These are phyloP conservation scores for Opeltia flavorubescens DNA, from an alignment of 495 filamentous ascomycete species.

Conservation along the genomic window DNA sequence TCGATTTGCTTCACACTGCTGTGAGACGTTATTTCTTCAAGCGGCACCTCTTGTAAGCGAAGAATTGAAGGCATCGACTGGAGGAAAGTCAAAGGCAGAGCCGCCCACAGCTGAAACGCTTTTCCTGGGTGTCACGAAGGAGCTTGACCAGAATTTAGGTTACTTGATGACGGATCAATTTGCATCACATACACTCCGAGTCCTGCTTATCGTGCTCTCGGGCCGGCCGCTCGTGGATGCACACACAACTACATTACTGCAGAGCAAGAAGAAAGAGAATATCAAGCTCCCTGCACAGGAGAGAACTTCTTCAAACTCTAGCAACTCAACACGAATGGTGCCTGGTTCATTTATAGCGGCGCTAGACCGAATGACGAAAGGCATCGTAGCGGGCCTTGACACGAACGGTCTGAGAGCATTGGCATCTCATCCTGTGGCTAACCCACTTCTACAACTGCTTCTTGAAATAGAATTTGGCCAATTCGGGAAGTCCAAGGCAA, in stretches of 20 bases:
- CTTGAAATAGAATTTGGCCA: constrained; percentile 68
- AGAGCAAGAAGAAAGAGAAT: constrained; percentile 83
- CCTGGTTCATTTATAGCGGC: constrained; percentile 65
- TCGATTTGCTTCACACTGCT: constrained; percentile 92
- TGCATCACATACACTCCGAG: constrained; percentile 79
- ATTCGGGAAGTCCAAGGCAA: constrained; percentile 47
- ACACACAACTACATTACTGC: constrained; percentile 52
- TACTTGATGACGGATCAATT: constrained; percentile 76
- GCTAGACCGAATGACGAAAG: constrained; percentile 61
- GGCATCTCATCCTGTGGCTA: constrained; percentile 75
- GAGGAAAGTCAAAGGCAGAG: constrained; percentile 22
- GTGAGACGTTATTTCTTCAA: constrained; percentile 79
- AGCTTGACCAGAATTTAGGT: constrained; percentile 71
- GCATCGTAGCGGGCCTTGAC: constrained; percentile 55
- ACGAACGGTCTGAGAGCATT: constrained; percentile 61
- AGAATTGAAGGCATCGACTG: constrained; percentile 43
- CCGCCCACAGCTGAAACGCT: constrained; percentile 63
- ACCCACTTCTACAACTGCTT: constrained; percentile 77
- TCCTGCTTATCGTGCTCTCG: constrained; percentile 72
- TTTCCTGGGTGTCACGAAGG: constrained; percentile 67
- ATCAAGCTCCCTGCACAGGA: constrained; percentile 25
- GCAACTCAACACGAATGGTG: constrained; percentile 36
- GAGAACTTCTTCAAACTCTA: neutral
- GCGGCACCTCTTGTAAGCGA: constrained; percentile 64
- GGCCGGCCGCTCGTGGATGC: constrained; percentile 58